phyloP scores from a whole-genome alignment of 768 basidiomycete genomes.

The Lentinula sp. region DNA sequence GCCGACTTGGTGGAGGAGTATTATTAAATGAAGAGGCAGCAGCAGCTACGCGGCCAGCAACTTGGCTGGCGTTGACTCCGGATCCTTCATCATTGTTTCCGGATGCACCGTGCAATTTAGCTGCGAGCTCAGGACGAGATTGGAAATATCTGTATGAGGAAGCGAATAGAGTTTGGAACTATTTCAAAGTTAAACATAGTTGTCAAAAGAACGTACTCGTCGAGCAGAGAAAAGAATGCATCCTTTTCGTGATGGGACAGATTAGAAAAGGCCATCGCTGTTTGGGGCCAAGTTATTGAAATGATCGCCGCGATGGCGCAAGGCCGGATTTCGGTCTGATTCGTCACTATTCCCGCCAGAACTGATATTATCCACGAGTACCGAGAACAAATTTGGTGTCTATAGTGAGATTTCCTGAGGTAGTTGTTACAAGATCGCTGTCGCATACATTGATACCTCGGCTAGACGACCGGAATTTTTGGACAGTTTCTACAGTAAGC shows the following conservation, averaged over 20 bases:
- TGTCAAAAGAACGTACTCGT: constrained; percentile 51
- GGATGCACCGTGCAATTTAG: constrained; percentile 14
- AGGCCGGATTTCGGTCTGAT: too few relatives aligned
- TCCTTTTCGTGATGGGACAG: constrained; percentile 66
- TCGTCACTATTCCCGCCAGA: too few relatives aligned
- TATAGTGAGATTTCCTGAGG: too few relatives aligned
- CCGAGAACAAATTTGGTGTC: too few relatives aligned
- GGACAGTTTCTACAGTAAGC: not conserved
- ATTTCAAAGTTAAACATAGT: not conserved
- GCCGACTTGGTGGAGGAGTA: not conserved
- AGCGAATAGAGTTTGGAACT: not conserved
- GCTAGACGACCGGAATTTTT: too few relatives aligned
- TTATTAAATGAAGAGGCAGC: constrained; percentile 7
- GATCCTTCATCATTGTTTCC: constrained; percentile 7
- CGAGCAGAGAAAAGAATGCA: constrained; percentile 75
- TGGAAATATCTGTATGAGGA: constrained; percentile 54
- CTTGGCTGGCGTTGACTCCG: constrained; percentile 18
- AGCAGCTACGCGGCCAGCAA: constrained; percentile 13
- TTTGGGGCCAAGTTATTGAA: not conserved
- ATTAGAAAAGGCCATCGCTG: constrained; percentile 66
- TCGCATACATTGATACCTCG: too few relatives aligned
- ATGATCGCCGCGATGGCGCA: not conserved
- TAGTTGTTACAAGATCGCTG: too few relatives aligned
- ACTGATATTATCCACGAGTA: too few relatives aligned
- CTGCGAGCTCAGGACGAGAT: constrained; percentile 62